Base-by-base conservation (phyloP, 371 early-diverging fungal genomes). In the Rhizopus microsporus region DNA sequence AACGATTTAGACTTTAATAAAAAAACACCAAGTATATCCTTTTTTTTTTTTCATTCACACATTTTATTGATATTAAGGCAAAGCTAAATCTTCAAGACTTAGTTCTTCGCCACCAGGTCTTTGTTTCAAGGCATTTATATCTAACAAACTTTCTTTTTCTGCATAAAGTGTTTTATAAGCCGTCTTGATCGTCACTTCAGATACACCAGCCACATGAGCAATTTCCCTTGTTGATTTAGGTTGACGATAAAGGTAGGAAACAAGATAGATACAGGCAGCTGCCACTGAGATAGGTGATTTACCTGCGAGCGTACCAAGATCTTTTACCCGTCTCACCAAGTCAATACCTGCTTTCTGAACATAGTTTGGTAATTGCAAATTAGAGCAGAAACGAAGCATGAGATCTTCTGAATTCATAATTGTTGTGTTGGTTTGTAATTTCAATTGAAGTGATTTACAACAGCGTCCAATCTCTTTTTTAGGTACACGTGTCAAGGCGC, bases 231-330 rank as follows among this genome's bases (percentile, higher is more conserved):
- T 88, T 0, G 85, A 71, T 54, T 88, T 87, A 6, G 82, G 83
- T 32, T 76, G 67, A 16, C 84, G 75, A 51, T 83, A 87, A 4
- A 96, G 72, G 42, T 87, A 86, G 37, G 90, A 86, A 1, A 86
- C 90, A 74, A 95, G 79, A 60, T 92, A 95, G 53, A 97, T 89
- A 48, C 93, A 89, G 3, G 94, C 94, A 7, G 96, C 94, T 9
- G 95, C 95, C 35, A 97, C 86, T 3, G 96, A 90, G 55, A 93
- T 90, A 10, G 95, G 95, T 4, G 89, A 88, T 57, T 93, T 92
- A 51, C 98, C 98, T 9, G 93, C 93, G 31, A 96, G 80, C 9
- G 86, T 86, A 34, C 91, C 90, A 37, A 86, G 53, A 30, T 94
- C 91, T 58, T 88, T 88, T 15, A 89, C 92, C 33, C 82, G 83